Evolutionary conservation across 768 basidiomycete species (phyloP).

Genomic region (Suillus cothurnatus): DNA sequence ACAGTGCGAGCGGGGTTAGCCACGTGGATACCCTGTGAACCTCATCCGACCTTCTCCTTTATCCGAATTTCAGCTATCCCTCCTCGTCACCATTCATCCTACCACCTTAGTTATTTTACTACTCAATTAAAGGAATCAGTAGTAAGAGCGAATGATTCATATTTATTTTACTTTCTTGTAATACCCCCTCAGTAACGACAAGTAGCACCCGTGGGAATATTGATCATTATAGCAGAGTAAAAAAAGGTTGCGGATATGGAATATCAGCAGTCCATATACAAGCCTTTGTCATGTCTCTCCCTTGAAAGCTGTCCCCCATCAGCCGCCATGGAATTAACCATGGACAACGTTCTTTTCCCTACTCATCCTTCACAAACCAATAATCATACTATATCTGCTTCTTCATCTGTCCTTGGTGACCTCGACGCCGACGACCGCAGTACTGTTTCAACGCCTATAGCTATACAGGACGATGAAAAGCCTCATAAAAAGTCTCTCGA

Average conservation of each 20-base stretch:
- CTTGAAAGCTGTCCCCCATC: conserved; percentile 31
- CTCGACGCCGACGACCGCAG: background rate
- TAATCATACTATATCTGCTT: conserved; percentile 14
- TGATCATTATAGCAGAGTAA: conserved; percentile 30
- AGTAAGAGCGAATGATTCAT: background rate
- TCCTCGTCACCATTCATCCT: no score
- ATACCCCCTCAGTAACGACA: conserved; percentile 16
- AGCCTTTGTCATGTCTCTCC: conserved; percentile 41
- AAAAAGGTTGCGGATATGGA: conserved; percentile 41
- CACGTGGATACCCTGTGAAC: conserved; percentile 11
- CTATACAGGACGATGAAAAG: conserved; percentile 27
- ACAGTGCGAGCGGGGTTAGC: conserved; percentile 4
- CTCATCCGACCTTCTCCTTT: background rate
- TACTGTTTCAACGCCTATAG: conserved; percentile 3
- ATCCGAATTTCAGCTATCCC: background rate
- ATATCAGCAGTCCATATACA: conserved; percentile 42
- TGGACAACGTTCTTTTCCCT: conserved; percentile 27
- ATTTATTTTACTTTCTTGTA: conserved; percentile 1
- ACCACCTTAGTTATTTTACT: no score
- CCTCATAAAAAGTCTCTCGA: conserved; percentile 27
- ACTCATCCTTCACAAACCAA: conserved; percentile 15
- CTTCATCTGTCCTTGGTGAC: conserved; percentile 13
- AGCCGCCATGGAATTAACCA: conserved; percentile 29
- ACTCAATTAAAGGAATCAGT: background rate
- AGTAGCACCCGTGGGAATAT: conserved; percentile 31